Evolutionary conservation across 805 yeast species (phyloP).

Genomic region (Citeromyces matritensis): DNA sequence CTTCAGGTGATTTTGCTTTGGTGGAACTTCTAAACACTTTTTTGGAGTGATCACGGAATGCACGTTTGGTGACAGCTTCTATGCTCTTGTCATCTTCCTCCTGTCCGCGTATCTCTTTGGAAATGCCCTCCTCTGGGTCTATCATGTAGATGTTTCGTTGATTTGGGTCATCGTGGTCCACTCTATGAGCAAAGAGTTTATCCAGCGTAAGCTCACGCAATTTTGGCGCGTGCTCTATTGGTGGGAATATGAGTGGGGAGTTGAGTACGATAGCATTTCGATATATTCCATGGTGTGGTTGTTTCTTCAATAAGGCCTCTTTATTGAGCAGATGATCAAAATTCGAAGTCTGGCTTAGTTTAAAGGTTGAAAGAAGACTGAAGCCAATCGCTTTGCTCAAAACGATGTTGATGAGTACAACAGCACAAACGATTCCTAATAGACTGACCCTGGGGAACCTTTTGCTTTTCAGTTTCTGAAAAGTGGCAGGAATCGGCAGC

Average conservation of each 20-base stretch:
- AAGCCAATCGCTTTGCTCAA: not conserved
- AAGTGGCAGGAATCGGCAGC: slow-evolving; percentile 1
- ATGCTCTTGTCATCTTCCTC: slow-evolving; percentile 23
- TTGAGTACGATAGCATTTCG: slow-evolving; percentile 28
- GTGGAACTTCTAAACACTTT: slow-evolving; percentile 25
- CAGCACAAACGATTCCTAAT: not conserved
- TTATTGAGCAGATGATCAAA: slow-evolving; percentile 11
- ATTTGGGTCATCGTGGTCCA: slow-evolving; percentile 22
- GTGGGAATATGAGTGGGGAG: slow-evolving; percentile 51
- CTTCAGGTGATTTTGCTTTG: slow-evolving; percentile 34
- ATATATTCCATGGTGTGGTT: slow-evolving; percentile 25
- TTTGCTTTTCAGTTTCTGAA: not conserved
- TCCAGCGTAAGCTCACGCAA: slow-evolving; percentile 41
- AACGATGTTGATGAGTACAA: slow-evolving; percentile 1
- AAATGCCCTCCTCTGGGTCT: slow-evolving; percentile 24
- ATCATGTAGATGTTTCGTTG: slow-evolving; percentile 21
- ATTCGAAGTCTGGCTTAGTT: slow-evolving; percentile 1
- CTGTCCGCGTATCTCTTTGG: slow-evolving; percentile 31
- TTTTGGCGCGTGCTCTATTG: slow-evolving; percentile 53
- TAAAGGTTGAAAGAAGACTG: slow-evolving; percentile 1
- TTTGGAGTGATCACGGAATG: slow-evolving; percentile 54
- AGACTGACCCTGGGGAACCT: slow-evolving; percentile 1
- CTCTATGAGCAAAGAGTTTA: slow-evolving; percentile 30
- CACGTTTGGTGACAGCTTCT: slow-evolving; percentile 33
- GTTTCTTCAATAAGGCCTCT: slow-evolving; percentile 8